A percentile compares a stretch with the other conserved stretches of the same genome.
Evolutionary conservation across 2,329 filamentous ascomycete species (phyloP).

Genomic region (Lachnum nothofagi): DNA sequence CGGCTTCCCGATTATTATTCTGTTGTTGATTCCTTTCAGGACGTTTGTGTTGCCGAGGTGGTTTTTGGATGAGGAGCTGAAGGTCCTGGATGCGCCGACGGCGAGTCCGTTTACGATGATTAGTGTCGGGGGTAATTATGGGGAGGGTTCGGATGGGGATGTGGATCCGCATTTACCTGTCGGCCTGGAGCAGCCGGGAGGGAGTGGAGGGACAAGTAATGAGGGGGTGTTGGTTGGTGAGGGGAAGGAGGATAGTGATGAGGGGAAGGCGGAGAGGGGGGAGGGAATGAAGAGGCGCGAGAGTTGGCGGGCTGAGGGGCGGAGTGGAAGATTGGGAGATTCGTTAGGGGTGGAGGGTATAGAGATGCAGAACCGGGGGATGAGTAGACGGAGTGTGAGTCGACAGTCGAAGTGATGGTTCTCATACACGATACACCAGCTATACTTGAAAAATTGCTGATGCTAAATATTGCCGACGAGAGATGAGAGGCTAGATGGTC

Average conservation of each 20-base stretch:
- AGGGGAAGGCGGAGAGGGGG: constrained; percentile 26
- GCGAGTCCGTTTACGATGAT: constrained; percentile 42
- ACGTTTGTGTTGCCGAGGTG: constrained; percentile 38
- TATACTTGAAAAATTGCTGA: too few relatives aligned
- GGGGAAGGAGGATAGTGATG: constrained; percentile 20
- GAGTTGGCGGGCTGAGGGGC: constrained; percentile 17
- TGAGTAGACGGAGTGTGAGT: constrained; percentile 26
- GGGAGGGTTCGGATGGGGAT: constrained; percentile 36
- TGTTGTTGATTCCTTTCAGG: constrained; percentile 25
- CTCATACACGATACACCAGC: too few relatives aligned
- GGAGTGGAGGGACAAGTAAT: constrained; percentile 2
- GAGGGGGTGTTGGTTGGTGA: constrained; percentile 14
- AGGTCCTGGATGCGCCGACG: constrained; percentile 58
- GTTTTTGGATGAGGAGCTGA: constrained; percentile 27
- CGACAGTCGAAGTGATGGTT: constrained; percentile 20
- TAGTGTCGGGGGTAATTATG: constrained; percentile 30
- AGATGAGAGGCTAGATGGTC: not conserved
- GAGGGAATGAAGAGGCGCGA: constrained; percentile 17
- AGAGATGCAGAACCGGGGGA: constrained; percentile 26
- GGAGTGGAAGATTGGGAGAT: constrained; percentile 8
- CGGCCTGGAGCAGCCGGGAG: not conserved
- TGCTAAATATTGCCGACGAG: too few relatives aligned
- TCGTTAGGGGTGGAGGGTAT: constrained; percentile 15
- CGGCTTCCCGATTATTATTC: constrained; percentile 56
- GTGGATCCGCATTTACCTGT: constrained; percentile 5